Evolutionary conservation across 202 grass and related monocot species (phyloP).

Genomic region (Zoysia matrella): DNA sequence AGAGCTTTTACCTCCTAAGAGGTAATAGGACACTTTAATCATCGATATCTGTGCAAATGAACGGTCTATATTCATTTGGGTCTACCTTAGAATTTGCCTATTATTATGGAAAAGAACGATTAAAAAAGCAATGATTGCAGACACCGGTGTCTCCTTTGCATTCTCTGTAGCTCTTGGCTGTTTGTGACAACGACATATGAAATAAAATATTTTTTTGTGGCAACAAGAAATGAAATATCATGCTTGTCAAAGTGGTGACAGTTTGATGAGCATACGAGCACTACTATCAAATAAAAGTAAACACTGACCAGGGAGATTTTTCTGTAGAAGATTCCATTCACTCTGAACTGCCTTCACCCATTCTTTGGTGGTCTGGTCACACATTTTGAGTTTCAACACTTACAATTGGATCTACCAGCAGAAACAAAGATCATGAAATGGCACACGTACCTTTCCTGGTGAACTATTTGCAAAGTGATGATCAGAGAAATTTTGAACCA

Average conservation of each 20-base stretch:
- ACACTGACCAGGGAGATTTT: slow-evolving; percentile 15
- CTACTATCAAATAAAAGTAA: slow-evolving; percentile 19
- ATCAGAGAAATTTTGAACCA: too few species aligned
- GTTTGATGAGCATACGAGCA: slow-evolving; percentile 5
- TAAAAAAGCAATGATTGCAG: slow-evolving; percentile 1
- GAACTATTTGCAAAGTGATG: slow-evolving; percentile 57
- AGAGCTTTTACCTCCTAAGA: too few species aligned
- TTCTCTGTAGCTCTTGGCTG: background rate
- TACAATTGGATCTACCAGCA: background rate
- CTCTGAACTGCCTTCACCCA: too few species aligned
- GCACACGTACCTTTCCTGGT: slow-evolving; percentile 53
- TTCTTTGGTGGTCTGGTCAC: slow-evolving; percentile 48
- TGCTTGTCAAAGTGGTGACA: background rate
- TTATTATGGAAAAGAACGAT: background rate
- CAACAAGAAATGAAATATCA: slow-evolving; percentile 6
- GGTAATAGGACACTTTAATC: too few species aligned
- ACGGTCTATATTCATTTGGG: too few species aligned
- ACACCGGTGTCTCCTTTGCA: background rate
- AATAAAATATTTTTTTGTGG: background rate
- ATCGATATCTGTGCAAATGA: too few species aligned
- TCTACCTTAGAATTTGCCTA: too few species aligned
- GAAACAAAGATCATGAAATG: slow-evolving; percentile 26
- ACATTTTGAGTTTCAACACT: slow-evolving; percentile 23
- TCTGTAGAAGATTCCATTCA: too few species aligned
- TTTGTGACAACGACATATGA: slow-evolving; percentile 13